Evolutionary conservation across 495 filamentous ascomycete genomes (phyloP).

Genomic region (Aspergillus wentii): DNA sequence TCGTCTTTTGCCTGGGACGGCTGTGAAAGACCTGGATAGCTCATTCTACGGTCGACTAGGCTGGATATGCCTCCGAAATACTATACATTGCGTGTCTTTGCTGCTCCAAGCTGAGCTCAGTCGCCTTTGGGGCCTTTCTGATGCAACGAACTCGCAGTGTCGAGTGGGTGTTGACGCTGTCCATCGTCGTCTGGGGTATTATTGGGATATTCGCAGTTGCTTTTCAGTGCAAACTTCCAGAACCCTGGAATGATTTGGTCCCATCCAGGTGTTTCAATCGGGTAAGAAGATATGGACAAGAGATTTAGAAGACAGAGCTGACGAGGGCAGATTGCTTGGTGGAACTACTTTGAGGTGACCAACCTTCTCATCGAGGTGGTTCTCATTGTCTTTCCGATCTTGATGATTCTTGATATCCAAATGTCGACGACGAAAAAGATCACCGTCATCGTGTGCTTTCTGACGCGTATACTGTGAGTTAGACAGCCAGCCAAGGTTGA

Average conservation of each 20-base stretch:
- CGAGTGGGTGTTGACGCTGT: conserved; percentile 14
- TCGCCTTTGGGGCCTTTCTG: conserved; percentile 21
- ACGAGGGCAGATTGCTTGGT: conserved; percentile 25
- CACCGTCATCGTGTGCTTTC: conserved; percentile 21
- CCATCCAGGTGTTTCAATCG: conserved; percentile 30
- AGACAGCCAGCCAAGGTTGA: too few species aligned
- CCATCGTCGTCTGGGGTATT: conserved; percentile 27
- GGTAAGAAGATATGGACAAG: too few species aligned
- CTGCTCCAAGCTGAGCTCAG: conserved; percentile 28
- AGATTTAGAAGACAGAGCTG: conserved; percentile 10
- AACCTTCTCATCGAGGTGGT: conserved; percentile 40
- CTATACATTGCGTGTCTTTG: too few species aligned
- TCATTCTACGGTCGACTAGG: too few species aligned
- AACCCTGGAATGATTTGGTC: conserved; percentile 37
- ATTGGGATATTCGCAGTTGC: conserved; percentile 26
- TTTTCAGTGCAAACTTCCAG: conserved; percentile 36
- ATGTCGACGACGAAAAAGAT: conserved; percentile 25
- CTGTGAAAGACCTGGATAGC: too few species aligned
- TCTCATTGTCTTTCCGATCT: conserved; percentile 30
- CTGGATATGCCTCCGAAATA: too few species aligned
- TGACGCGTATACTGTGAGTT: neutral
- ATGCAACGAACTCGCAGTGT: conserved; percentile 17
- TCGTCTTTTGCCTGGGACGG: too few species aligned
- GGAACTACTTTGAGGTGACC: conserved; percentile 32
- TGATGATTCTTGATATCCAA: conserved; percentile 32